These are phyloP conservation scores for Hypoxylon fuscum DNA, from an alignment of 495 filamentous ascomycete species.

Conservation along the genomic window DNA sequence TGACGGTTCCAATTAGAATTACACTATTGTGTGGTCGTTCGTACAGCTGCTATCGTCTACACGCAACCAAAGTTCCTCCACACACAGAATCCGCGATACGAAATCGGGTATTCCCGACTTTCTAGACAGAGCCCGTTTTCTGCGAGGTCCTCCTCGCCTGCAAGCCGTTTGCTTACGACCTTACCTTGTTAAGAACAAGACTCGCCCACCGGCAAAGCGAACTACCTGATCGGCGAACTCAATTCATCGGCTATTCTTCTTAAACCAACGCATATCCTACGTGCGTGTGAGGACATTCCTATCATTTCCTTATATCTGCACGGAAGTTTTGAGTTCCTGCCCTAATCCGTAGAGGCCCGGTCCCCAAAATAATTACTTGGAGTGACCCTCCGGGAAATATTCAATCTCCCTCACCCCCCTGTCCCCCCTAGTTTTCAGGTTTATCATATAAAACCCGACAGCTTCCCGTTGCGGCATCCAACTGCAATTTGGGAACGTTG, in stretches of 20 bases:
- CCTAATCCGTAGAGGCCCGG: slow-evolving; percentile 7
- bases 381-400: slow-evolving; percentile 33
- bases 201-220: slow-evolving; percentile 11
- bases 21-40: not conserved
- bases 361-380: slow-evolving; percentile 12
- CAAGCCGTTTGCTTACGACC: slow-evolving; percentile 12
- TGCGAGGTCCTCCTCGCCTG: slow-evolving; percentile 19
- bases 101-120: slow-evolving; percentile 31
- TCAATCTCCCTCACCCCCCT: slow-evolving; percentile 11
- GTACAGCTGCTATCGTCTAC: slow-evolving; percentile 12
- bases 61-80: slow-evolving; percentile 9
- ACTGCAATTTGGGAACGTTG: slow-evolving; percentile 21
- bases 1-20: slow-evolving; percentile 21
- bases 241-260: slow-evolving; percentile 38
- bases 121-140: slow-evolving; percentile 13
- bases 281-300: slow-evolving; percentile 11
- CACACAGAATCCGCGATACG: slow-evolving; percentile 23
- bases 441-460: slow-evolving; percentile 17
- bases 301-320: slow-evolving; percentile 35
- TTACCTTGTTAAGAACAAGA: slow-evolving; percentile 2
- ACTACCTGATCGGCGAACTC: slow-evolving; percentile 26
- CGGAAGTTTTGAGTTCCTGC: slow-evolving; percentile 22
- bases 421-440: not conserved
- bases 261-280: slow-evolving; percentile 19
- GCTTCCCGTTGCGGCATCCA: slow-evolving; percentile 1